A percentile compares a stretch with the other conserved stretches of the same genome.
phyloP scores from a whole-genome alignment of 306 rosid species.

The Castanea mollissima region DNA sequence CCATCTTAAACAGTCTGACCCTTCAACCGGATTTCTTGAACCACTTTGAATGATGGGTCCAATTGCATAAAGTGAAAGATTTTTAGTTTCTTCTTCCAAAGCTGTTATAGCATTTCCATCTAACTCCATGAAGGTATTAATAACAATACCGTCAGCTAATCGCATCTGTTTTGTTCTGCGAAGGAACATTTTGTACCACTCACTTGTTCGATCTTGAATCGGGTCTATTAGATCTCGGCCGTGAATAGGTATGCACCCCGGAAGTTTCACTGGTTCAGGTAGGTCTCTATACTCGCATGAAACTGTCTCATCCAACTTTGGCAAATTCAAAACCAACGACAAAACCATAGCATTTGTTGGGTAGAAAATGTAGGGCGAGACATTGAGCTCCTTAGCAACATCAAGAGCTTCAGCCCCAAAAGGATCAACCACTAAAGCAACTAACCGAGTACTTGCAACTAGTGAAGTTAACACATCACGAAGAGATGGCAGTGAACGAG shows the following conservation, averaged over 20 bases:
- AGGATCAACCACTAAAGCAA: conserved; percentile 23
- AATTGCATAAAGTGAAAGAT: conserved; percentile 28
- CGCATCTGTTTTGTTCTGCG: conserved; percentile 17
- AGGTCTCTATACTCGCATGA: conserved; percentile 27
- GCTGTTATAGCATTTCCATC: conserved; percentile 22
- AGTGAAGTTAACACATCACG: not conserved
- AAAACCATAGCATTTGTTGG: conserved; percentile 20
- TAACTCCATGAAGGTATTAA: conserved; percentile 32
- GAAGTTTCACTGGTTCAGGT: conserved; percentile 18
- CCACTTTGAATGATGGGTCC: conserved; percentile 41
- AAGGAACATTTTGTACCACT: conserved; percentile 20
- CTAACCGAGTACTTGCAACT: not conserved
- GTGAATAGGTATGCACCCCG: conserved; percentile 23
- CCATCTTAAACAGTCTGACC: conserved; percentile 17
- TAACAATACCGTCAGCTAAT: conserved; percentile 25
- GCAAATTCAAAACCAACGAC: conserved; percentile 26
- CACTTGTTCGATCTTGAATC: conserved; percentile 24
- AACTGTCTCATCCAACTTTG: conserved; percentile 17
- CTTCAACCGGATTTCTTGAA: conserved; percentile 2
- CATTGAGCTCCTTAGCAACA: conserved; percentile 28
- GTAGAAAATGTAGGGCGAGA: conserved; percentile 26
- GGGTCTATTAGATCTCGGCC: conserved; percentile 30
- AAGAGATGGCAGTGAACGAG: conserved; percentile 26
- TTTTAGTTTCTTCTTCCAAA: not conserved
- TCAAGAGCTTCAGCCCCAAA: conserved; percentile 22